These are phyloP conservation scores for Alternaria gaisen DNA, from an alignment of 2,329 filamentous ascomycete genomes.

Conservation along the genomic window DNA sequence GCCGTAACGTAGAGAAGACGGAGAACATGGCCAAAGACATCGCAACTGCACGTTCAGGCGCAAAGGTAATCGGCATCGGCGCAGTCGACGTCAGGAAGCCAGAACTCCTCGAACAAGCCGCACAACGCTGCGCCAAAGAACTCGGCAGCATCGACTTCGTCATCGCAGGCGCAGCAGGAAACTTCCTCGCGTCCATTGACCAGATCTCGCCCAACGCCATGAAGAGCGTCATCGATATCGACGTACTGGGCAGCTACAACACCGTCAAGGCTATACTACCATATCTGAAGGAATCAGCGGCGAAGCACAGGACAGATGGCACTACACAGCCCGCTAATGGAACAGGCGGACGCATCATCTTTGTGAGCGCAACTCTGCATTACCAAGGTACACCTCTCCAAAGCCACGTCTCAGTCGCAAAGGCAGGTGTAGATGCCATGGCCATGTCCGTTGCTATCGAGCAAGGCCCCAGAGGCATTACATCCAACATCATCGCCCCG, in stretches of 20 bases:
- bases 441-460: slow-evolving; percentile 83
- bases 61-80: slow-evolving; percentile 87
- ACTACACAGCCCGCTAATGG: slow-evolving; percentile 58
- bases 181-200: slow-evolving; percentile 88
- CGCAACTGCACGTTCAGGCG: slow-evolving; percentile 76
- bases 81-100: slow-evolving; percentile 72
- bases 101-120: slow-evolving; percentile 75
- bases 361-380: slow-evolving; percentile 90
- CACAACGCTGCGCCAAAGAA: slow-evolving; percentile 80
- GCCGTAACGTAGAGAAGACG: slow-evolving; percentile 88
- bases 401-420: slow-evolving; percentile 88
- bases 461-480: slow-evolving; percentile 86
- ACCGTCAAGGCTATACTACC: slow-evolving; percentile 91
- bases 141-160: slow-evolving; percentile 91
- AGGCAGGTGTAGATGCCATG: slow-evolving; percentile 88
- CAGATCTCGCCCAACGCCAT: slow-evolving; percentile 88
- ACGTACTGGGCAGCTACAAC: slow-evolving; percentile 92
- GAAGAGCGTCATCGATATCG: slow-evolving; percentile 95
- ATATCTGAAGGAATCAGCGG: slow-evolving; percentile 78
- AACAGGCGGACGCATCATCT: slow-evolving; percentile 85
- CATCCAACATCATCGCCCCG: slow-evolving; percentile 87
- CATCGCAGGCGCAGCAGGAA: slow-evolving; percentile 94
- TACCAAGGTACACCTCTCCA: slow-evolving; percentile 88
- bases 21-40: slow-evolving; percentile 82
- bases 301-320: slow-evolving; percentile 67